Evolutionary conservation across 768 basidiomycete species (phyloP).

Genomic region (Tylopilus cervinicoccineus): DNA sequence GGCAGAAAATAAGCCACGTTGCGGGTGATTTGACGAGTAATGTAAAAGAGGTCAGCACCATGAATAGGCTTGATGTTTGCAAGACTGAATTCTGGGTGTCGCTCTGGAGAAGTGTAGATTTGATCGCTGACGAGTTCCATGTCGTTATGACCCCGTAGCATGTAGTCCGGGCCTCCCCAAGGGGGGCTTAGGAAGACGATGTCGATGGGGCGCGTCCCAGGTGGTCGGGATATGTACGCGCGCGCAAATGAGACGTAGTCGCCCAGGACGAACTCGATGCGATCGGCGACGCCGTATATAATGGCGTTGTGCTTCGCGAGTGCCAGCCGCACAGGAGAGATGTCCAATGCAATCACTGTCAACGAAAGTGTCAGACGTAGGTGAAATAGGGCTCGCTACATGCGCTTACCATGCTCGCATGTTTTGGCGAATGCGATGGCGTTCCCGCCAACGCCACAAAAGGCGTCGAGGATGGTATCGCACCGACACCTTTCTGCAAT

Average conservation of each 20-base stretch:
- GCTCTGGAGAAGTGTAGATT: slow-evolving; percentile 8
- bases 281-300: slow-evolving; percentile 91
- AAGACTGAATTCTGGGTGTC: slow-evolving; percentile 62
- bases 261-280: slow-evolving; percentile 88
- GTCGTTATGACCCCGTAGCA: slow-evolving; percentile 28
- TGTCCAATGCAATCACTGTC: slow-evolving; percentile 91
- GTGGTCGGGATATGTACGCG: slow-evolving; percentile 37
- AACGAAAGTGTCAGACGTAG: slow-evolving; percentile 1
- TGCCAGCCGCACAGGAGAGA: slow-evolving; percentile 75
- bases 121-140: neutral
- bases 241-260: slow-evolving; percentile 83
- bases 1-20: slow-evolving; percentile 92
- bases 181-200: slow-evolving; percentile 93
- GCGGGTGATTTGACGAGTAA: slow-evolving; percentile 65
- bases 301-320: slow-evolving; percentile 92
- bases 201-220: slow-evolving; percentile 58
- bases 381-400: neutral
- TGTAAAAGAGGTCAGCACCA: slow-evolving; percentile 75
- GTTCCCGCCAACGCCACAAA: slow-evolving; percentile 97
- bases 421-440: slow-evolving; percentile 96
- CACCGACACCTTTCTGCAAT: slow-evolving; percentile 92
- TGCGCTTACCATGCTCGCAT: slow-evolving; percentile 84
- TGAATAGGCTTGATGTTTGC: slow-evolving; percentile 73
- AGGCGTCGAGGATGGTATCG: slow-evolving; percentile 84
- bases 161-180: slow-evolving; percentile 87